Percentiles rank a stretch among this genome's conserved stretches.
Evolutionary conservation across 1,284 basidiomycete genomes (phyloP).

Genomic region (Porphyrellus sp.): DNA sequence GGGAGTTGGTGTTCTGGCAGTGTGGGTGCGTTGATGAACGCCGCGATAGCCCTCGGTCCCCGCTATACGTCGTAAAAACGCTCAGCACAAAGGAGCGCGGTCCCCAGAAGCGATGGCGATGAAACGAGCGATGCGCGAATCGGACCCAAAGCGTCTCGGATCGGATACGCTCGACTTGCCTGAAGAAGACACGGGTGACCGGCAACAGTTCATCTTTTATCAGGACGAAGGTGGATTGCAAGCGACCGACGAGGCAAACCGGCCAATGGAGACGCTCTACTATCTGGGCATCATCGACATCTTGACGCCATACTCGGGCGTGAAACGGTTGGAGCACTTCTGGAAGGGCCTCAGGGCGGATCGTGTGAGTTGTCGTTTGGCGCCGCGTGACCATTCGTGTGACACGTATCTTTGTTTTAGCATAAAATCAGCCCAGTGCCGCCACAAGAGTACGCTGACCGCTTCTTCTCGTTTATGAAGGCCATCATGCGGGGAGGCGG

Average conservation of each 20-base stretch:
- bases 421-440: constrained; percentile 93
- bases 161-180: constrained; percentile 64
- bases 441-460: constrained; percentile 78
- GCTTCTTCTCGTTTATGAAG: constrained; percentile 86
- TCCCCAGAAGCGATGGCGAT: constrained; percentile 78
- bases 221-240: constrained; percentile 94
- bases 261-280: constrained; percentile 78
- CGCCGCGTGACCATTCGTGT: neutral
- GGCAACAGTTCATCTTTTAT: constrained; percentile 89
- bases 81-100: constrained; percentile 51
- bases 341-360: constrained; percentile 92
- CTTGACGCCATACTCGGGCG: constrained; percentile 78
- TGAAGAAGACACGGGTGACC: constrained; percentile 66
- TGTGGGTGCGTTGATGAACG: neutral
- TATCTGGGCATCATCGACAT: constrained; percentile 96
- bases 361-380: constrained; percentile 55
- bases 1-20: neutral
- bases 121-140: constrained; percentile 79
- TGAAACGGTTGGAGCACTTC: constrained; percentile 85
- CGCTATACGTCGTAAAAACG: constrained; percentile 52
- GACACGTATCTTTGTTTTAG: constrained; percentile 52
- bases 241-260: constrained; percentile 85
- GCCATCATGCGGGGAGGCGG: constrained; percentile 84
- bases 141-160: constrained; percentile 76
- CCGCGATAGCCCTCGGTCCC: constrained; percentile 60